phyloP scores from a whole-genome alignment of 306 rosid genomes.

The Carpinus viminea region DNA sequence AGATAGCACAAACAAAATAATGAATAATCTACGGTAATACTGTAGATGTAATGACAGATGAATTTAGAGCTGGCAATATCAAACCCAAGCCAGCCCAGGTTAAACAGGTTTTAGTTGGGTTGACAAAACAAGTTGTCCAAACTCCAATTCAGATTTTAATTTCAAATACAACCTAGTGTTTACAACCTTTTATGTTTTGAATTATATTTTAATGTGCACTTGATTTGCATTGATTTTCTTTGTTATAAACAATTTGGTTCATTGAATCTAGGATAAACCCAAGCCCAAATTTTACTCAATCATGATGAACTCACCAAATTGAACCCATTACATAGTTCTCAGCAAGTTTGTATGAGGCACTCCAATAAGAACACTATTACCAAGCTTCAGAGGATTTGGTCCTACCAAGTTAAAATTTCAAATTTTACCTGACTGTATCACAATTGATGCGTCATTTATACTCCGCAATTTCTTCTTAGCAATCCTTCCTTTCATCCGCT shows the following conservation, averaged over 20 bases:
- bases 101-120: not conserved
- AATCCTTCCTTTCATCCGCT: constrained; percentile 51
- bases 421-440: constrained; percentile 68
- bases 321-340: not conserved
- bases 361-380: not conserved
- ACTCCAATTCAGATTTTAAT: not conserved
- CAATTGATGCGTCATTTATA: constrained; percentile 59
- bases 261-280: not conserved
- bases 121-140: not conserved
- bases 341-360: not conserved
- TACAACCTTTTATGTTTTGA: not conserved
- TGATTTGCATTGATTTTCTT: not conserved
- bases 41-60: not conserved
- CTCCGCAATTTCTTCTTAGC: constrained; percentile 51
- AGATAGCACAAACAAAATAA: constrained; percentile 25
- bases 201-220: not conserved
- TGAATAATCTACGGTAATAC: not conserved
- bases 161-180: not conserved
- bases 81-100: not conserved
- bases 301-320: not conserved
- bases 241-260: not conserved
- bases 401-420: not conserved
- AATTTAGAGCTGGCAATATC: not conserved
- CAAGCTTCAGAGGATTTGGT: constrained; percentile 4
- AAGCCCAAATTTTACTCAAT: not conserved